Evolutionary conservation across 306 rosid species (phyloP).

Genomic region (Alnus rubra): DNA sequence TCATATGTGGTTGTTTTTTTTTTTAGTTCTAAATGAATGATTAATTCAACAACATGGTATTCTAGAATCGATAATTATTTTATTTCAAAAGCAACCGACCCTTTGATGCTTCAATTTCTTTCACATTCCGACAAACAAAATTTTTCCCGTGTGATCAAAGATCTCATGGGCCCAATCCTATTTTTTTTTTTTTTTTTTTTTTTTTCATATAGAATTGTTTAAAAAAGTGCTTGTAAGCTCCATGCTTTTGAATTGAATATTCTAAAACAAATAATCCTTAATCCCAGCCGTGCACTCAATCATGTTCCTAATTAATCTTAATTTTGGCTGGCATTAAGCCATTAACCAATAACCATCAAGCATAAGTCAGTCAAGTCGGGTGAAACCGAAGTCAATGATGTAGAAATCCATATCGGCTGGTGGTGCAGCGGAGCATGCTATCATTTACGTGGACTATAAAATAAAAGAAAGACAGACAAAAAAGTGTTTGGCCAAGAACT

Average conservation of each 20-base stretch:
- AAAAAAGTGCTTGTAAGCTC: background rate
- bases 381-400: background rate
- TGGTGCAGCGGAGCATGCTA: background rate
- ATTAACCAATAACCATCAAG: no score
- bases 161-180: slow-evolving; percentile 18
- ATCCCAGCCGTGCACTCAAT: background rate
- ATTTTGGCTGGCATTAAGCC: no score
- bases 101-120: background rate
- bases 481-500: slow-evolving; percentile 31
- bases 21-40: background rate
- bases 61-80: slow-evolving; percentile 8
- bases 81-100: slow-evolving; percentile 15
- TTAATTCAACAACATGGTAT: background rate
- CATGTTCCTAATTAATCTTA: background rate
- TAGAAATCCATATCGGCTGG: background rate
- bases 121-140: slow-evolving; percentile 12
- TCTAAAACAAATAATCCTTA: background rate
- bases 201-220: background rate
- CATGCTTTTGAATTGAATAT: background rate
- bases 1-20: background rate
- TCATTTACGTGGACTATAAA: background rate
- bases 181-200: background rate
- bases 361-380: background rate
- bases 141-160: slow-evolving; percentile 34
- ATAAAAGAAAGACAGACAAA: slow-evolving; percentile 19